Conservation (phyloP, 441 rosid genomes). For the Geranium incanum region DNA sequence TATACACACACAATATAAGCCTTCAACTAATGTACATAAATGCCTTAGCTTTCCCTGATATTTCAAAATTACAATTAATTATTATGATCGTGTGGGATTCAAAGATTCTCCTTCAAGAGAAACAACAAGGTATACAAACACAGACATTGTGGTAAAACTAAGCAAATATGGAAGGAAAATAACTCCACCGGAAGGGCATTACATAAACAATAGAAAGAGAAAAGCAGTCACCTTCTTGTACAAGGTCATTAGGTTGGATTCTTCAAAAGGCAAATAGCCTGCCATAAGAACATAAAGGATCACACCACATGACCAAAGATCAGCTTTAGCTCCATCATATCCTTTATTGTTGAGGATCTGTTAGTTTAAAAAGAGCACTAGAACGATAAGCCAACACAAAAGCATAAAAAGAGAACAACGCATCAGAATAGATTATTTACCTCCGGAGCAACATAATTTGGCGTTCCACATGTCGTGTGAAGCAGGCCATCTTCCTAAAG, state of each 20-base stretch:
- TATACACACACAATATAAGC: too few relatives aligned
- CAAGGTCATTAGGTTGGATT: conserved; percentile 66
- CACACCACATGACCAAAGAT: conserved; percentile 98
- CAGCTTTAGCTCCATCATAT: conserved; percentile 97
- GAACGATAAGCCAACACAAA: conserved; percentile 10
- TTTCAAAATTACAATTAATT: background rate
- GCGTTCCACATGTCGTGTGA: conserved; percentile 98
- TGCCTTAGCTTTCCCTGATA: background rate
- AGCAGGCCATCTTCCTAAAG: conserved; percentile 91
- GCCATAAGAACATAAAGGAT: conserved; percentile 96
- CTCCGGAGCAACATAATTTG: conserved; percentile 99
- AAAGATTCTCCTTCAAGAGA: background rate
- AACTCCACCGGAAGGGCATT: background rate
- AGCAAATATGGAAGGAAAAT: background rate
- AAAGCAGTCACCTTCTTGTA: conserved; percentile 67
- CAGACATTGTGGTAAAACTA: background rate
- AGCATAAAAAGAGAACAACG: conserved; percentile 13
- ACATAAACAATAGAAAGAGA: conserved; percentile 9
- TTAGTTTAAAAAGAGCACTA: conserved; percentile 6
- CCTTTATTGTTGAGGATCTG: conserved; percentile 96
- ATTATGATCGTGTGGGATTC: background rate
- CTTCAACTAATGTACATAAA: background rate
- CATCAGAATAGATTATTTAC: conserved; percentile 30
- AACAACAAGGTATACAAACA: background rate
- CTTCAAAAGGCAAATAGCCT: conserved; percentile 94